Percentiles rank a stretch among this genome's conserved stretches.
phyloP scores from a whole-genome alignment of 2,329 filamentous ascomycete genomes.

The Cladosporium phlei region DNA sequence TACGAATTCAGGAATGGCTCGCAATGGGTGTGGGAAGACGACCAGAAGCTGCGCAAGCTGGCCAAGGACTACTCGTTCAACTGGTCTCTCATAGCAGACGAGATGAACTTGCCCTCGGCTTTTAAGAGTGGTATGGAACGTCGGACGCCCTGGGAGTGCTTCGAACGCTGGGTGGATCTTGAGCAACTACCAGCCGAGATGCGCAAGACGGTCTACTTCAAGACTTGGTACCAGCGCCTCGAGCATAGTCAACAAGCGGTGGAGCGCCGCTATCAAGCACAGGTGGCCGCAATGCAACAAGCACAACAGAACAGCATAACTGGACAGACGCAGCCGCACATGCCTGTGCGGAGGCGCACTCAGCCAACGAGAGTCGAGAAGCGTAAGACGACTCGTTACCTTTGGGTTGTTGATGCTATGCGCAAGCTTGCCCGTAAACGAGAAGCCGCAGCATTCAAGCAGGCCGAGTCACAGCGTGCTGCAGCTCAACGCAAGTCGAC shows the following conservation, averaged over 20 bases:
- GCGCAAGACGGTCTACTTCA: conserved; percentile 94
- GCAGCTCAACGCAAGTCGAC: conserved; percentile 72
- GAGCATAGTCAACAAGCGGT: conserved; percentile 59
- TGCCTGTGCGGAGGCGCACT: conserved; percentile 62
- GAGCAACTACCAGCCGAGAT: conserved; percentile 90
- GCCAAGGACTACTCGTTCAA: conserved; percentile 96
- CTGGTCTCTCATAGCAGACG: conserved; percentile 87
- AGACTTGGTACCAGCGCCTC: conserved; percentile 61
- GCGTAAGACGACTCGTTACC: conserved; percentile 76
- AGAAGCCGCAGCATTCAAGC: conserved; percentile 79
- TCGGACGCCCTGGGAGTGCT: conserved; percentile 96
- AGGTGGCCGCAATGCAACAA: conserved; percentile 50
- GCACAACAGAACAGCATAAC: conserved; percentile 41
- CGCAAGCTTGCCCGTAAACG: conserved; percentile 91
- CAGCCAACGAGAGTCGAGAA: conserved; percentile 81
- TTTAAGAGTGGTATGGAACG: conserved; percentile 84
- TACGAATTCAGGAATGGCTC: conserved; percentile 83
- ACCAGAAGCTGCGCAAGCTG: conserved; percentile 78
- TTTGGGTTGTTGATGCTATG: conserved; percentile 90
- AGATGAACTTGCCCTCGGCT: conserved; percentile 67
- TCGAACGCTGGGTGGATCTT: conserved; percentile 90
- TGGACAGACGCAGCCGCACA: conserved; percentile 42
- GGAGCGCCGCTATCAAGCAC: conserved; percentile 53
- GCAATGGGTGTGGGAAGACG: conserved; percentile 85
- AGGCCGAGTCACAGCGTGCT: conserved; percentile 67